Conservation (phyloP, 2,329 filamentous ascomycete species). For the Penicillium digitatum region DNA sequence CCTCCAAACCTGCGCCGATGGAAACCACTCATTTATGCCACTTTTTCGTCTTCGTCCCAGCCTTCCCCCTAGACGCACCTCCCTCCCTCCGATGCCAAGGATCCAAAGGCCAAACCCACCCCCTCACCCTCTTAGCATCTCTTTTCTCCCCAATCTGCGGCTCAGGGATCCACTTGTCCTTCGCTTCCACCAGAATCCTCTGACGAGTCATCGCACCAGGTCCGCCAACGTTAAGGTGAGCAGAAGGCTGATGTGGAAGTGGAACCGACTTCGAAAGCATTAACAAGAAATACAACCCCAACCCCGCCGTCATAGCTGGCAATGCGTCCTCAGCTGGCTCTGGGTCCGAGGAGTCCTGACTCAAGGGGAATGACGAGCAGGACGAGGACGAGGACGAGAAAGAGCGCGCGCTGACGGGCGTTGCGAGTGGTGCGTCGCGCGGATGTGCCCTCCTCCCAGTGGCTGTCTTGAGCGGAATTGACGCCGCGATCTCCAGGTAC, state of each 20-base stretch:
- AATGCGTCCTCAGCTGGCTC: constrained; percentile 9
- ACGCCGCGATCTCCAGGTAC: constrained; percentile 69
- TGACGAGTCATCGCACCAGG: constrained; percentile 56
- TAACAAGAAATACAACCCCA: constrained; percentile 62
- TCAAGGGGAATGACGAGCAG: constrained; percentile 7
- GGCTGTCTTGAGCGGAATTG: constrained; percentile 52
- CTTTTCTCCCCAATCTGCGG: constrained; percentile 57
- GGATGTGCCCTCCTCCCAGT: constrained; percentile 22
- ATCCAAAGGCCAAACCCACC: constrained; percentile 62
- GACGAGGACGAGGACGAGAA: constrained; percentile 27
- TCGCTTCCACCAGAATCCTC: constrained; percentile 49
- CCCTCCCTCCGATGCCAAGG: constrained; percentile 56
- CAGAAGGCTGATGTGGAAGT: constrained; percentile 54
- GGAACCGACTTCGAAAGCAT: constrained; percentile 62
- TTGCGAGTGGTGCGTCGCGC: constrained; percentile 27
- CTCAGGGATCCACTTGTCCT: constrained; percentile 62
- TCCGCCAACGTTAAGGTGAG: constrained; percentile 58
- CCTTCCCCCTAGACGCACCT: constrained; percentile 29
- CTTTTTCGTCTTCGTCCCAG: constrained; percentile 28
- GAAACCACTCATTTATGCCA: constrained; percentile 34
- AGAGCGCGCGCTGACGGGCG: constrained; percentile 30
- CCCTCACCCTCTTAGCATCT: constrained; percentile 56
- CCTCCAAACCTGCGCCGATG: background rate
- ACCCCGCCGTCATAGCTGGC: constrained; percentile 51
- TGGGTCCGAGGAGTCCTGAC: constrained; percentile 17